Base-by-base conservation (phyloP, 208 protist genomes). In the Leishmania martiniquensis region DNA sequence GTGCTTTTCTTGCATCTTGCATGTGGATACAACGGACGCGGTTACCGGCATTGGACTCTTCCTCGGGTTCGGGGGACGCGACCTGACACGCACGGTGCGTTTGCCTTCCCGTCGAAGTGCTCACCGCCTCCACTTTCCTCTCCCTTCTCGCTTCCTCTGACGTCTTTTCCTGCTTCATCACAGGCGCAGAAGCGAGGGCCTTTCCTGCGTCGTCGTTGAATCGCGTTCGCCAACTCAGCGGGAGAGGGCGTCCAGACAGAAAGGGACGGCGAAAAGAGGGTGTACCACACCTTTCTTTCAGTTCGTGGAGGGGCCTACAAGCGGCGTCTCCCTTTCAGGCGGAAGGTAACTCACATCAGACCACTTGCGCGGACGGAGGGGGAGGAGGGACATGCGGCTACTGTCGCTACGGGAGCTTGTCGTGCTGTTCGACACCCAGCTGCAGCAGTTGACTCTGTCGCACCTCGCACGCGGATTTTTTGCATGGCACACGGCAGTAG, bases 391-490 rank as follows among this genome's bases (percentile, higher is more conserved):
- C 62, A 78, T 78, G 75, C 45, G 1, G n/a, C 0, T 37, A 6
- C 25, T 67, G 29, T 76, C 80, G 0, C 78, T 86, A 2, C 82
- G 82, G 0, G 73, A 80, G 66, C 65, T 63, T 22, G 62, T 81
- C 62, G 72, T 77, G 44, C 70, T 72, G 0, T 85, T 86, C 65
- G 62, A 84, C 70, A 79, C 68, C 9, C 81, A 72, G 34, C 55
- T 86, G 65, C 81, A 81, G 45, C 80, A 86, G 82, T 75, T 91
- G 29, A 89, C 87, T 1, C 6, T 77, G 0, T 60, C 51, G 0
- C 84, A 91, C 69, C 68, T 91, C 29, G 49, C 84, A 5, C 37
- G 3, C 6, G 82, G 87, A 22, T 91, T 87, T 79, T 88, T 85
- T 60, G 68, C 73, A 0, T 6, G 39, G 15, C 76, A 87, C 76